Base-by-base conservation (phyloP, 192 early-diverging fungal genomes). In the Entomortierella chlamydospora region DNA sequence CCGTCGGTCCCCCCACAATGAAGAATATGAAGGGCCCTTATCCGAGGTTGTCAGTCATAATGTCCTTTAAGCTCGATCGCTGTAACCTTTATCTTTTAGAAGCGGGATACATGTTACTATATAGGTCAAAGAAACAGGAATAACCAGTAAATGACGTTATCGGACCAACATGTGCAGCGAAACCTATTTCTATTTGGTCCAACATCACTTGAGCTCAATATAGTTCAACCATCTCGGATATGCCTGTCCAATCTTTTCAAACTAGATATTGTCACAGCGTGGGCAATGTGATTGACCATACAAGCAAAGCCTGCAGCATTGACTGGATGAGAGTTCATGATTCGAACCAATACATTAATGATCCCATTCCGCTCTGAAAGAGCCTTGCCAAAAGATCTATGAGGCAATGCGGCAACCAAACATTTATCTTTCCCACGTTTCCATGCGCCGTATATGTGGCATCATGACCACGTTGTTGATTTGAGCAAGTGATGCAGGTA, bases 81-180 rank as follows among this genome's bases (percentile, higher is more conserved):
- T n/a, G n/a, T n/a, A n/a, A n/a, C n/a, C n/a, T n/a, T n/a, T n/a
- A n/a, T n/a, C n/a, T n/a, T n/a, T n/a, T n/a, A 28, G 52, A 54
- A 26, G 28, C 52, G 52, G 52, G 25, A 54, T 25, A 54, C 52
- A 54, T 54, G n/a, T 54, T 54, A 4, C 17, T 50, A 17, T 15
- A 23, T 25, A 9, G 28, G 26, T 15, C 28, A 54, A 47, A 47
- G 15, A 47, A 20, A 47, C 4, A 20, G 12, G 45, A 47, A 47
- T 47, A 20, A 4, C 45, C 45, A 47, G 45, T 47, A 47, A 47
- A 47, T 47, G 45, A 47, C 45, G 45, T 47, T 47, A 47, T 47
- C 20, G 4, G 12, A 17, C 15, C 45, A 47, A 47, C 45, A 47
- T 47, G 45, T 47, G 45, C 45, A 17, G 4, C 5, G 15, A 12